phyloP scores from a whole-genome alignment of 129 eudicot species.

The Helianthus tuberosus region DNA sequence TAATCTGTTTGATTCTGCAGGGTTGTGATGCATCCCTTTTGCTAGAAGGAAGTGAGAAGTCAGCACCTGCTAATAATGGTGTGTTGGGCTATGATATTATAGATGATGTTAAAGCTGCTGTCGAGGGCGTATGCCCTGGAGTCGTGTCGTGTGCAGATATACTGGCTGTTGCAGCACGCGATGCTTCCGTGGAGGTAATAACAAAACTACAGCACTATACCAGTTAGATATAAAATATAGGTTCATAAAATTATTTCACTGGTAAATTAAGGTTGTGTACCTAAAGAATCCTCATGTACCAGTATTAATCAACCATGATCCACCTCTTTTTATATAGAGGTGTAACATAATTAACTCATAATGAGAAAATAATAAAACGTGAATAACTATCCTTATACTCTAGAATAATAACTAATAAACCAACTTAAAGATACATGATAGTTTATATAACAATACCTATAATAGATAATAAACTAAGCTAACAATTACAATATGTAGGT shows the following conservation, averaged over 20 bases:
- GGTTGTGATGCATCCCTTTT: constrained; percentile 91
- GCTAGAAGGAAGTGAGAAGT: constrained; percentile 57
- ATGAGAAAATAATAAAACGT: too few species aligned
- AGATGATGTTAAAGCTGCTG: constrained; percentile 56
- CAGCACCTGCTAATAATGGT: constrained; percentile 50
- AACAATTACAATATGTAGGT: not conserved
- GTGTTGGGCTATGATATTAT: constrained; percentile 68
- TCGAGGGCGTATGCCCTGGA: constrained; percentile 74
- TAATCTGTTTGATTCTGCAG: constrained; percentile 30
- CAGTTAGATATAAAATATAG: not conserved
- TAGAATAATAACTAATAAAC: not conserved
- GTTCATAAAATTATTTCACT: not conserved
- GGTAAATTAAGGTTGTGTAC: constrained; percentile 44
- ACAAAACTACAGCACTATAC: not conserved
- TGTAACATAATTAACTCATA: too few species aligned
- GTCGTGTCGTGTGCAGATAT: constrained; percentile 93
- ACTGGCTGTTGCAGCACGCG: constrained; percentile 79
- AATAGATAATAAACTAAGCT: not conserved
- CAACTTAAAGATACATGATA: not conserved
- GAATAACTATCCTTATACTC: not conserved
- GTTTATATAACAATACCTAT: not conserved
- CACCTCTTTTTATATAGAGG: too few species aligned
- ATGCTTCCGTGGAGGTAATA: constrained; percentile 54
- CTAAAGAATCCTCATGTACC: not conserved
- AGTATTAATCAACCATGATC: too few species aligned